A percentile compares a stretch with the other conserved stretches of the same genome.
Conservation (phyloP, 495 filamentous ascomycete genomes). For the Filosporella fistucella region DNA sequence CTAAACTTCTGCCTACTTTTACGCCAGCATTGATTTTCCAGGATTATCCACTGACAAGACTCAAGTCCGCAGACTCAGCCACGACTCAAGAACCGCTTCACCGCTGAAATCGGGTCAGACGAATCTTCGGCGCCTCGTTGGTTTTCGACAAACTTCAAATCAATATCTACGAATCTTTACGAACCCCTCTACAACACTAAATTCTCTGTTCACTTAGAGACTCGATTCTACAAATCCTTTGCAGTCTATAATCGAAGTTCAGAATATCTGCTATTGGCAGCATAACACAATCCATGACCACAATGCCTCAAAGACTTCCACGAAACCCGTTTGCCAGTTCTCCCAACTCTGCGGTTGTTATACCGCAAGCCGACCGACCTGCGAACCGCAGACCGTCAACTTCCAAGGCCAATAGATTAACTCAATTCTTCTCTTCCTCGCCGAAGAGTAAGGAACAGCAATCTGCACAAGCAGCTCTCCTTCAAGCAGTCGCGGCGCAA, state of each 20-base stretch:
- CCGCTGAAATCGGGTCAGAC: background rate
- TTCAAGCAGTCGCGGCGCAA: constrained; percentile 50
- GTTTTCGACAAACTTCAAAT: background rate
- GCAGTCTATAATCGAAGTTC: background rate
- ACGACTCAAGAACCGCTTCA: background rate
- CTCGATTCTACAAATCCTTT: background rate
- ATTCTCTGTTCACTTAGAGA: background rate
- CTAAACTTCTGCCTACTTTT: background rate
- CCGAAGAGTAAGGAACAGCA: constrained; percentile 61
- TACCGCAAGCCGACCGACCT: constrained; percentile 19
- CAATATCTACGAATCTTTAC: background rate
- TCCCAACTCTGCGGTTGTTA: constrained; percentile 16
- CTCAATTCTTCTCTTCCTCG: constrained; percentile 61
- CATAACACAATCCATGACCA: constrained; percentile 11
- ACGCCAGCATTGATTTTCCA: background rate
- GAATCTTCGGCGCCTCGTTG: background rate
- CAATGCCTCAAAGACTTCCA: constrained; percentile 27
- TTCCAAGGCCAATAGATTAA: constrained; percentile 52
- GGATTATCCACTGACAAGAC: background rate
- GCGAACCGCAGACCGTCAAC: constrained; percentile 44
- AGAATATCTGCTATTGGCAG: background rate
- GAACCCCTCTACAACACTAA: background rate
- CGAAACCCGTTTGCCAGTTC: constrained; percentile 24
- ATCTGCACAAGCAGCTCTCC: constrained; percentile 50
- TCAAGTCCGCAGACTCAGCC: constrained; percentile 1